A percentile compares a stretch with the other conserved stretches of the same genome.
phyloP scores from a whole-genome alignment of 805 yeast genomes.

The Monosporozyma servazzii region DNA sequence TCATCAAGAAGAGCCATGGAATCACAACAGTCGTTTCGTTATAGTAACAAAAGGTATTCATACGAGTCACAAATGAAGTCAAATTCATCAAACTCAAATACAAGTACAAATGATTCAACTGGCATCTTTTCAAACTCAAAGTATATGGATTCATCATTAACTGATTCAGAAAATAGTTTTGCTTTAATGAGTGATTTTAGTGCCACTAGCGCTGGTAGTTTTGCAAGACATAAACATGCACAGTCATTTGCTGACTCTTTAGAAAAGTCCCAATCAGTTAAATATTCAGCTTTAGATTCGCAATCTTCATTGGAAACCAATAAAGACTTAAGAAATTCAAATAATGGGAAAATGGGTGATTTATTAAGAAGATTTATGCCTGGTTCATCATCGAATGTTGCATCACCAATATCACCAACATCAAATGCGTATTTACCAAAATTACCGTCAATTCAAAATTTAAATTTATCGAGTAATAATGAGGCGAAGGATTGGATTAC shows the following conservation, averaged over 20 bases:
- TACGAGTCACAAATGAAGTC: not conserved
- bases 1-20: not conserved
- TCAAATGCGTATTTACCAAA: conserved; percentile 16
- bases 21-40: not conserved
- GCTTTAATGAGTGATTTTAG: conserved; percentile 55
- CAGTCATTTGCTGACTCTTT: conserved; percentile 27
- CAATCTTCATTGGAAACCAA: conserved; percentile 7
- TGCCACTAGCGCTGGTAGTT: conserved; percentile 85
- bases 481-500: conserved; percentile 44
- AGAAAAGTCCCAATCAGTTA: conserved; percentile 10
- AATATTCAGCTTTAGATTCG: not conserved
- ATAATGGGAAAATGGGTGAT: conserved; percentile 25
- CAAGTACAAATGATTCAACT: conserved; percentile 6
- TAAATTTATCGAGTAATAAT: conserved; percentile 27
- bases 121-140: conserved; percentile 35
- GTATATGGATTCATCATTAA: conserved; percentile 41
- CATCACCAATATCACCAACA: conserved; percentile 9
- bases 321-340: conserved; percentile 16
- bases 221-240: conserved; percentile 61
- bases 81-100: not conserved
- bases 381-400: conserved; percentile 13
- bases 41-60: not conserved
- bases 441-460: conserved; percentile 22
- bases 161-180: conserved; percentile 33
- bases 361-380: conserved; percentile 28